Percentiles rank a stretch among this genome's conserved stretches.
These are phyloP conservation scores for Talaromyces liani DNA, from an alignment of 495 filamentous ascomycete species.

Conservation along the genomic window DNA sequence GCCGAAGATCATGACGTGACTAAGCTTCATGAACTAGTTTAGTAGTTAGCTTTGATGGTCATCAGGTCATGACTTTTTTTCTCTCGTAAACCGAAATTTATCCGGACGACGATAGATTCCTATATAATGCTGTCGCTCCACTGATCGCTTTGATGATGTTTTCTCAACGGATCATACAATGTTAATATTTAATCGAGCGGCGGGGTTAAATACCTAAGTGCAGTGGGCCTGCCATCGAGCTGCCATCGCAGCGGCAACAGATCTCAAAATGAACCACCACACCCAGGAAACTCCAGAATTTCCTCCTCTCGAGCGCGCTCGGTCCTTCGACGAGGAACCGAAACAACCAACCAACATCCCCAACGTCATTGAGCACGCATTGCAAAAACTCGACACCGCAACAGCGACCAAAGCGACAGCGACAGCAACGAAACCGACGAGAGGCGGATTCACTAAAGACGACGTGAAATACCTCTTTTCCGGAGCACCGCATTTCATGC, in stretches of 20 bases:
- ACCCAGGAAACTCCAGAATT: background rate
- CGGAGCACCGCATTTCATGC: slow-evolving; percentile 67
- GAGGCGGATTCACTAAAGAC: slow-evolving; percentile 35
- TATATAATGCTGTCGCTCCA: background rate
- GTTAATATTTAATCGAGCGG: background rate
- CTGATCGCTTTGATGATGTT: background rate
- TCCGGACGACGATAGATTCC: background rate
- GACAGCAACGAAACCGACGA: background rate
- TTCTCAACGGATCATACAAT: background rate
- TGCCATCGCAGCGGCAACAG: background rate
- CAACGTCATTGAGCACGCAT: slow-evolving; percentile 19
- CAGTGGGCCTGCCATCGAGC: background rate
- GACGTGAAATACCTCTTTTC: slow-evolving; percentile 67
- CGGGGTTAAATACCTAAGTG: background rate
- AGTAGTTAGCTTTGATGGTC: too few species aligned
- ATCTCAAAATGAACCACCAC: background rate
- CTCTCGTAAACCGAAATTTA: background rate
- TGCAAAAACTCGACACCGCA: slow-evolving; percentile 9
- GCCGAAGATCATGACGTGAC: background rate
- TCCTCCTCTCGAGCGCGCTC: background rate
- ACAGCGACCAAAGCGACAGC: background rate
- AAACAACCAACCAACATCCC: slow-evolving; percentile 25
- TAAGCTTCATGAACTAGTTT: background rate
- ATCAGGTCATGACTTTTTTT: background rate
- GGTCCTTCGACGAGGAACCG: slow-evolving; percentile 15